Base-by-base conservation (phyloP, 2,329 filamentous ascomycete species). In the Phyllosticta paracitricarpa region DNA sequence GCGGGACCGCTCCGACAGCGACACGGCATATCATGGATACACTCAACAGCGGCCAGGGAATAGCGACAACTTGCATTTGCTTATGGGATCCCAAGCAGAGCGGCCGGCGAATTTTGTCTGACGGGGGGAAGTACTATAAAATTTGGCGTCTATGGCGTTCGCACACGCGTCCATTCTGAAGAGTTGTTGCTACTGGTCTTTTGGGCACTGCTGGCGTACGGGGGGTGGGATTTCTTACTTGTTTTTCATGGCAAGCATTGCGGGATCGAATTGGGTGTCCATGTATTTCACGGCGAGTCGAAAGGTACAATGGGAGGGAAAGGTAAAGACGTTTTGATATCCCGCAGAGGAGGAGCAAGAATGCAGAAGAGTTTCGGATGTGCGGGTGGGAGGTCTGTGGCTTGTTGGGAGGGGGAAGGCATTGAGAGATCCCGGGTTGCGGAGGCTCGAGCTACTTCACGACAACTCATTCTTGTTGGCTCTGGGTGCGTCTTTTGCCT, bases 1-100 rank as follows among this genome's bases (percentile, higher is more conserved):
- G 17, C 54, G 58, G 24, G 58, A 60, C 35, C 30, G 58, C 9
- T 53, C 58, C 8, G 58, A 60, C 4, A 56, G 53, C 25, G 58
- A 60, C 14, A 60, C 58, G n/a, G 58, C 58, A 24, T 60, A 60
- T 19, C 25, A 40, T 10, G 33, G 33, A 40, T 40, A 40, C 33
- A 40, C 33, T 7, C 33, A 7, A 17, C 33, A 7, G 14, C 33
- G 33, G 33, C 33, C 33, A 40, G 33, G 33, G 14, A 12, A 40
- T 12, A 10, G 33, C 33, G 33, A 40, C 33, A 40, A 40, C 14
- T 10, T 10, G 33, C 33, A 40, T 40, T 40, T 40, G 33, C 33
- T 40, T 3, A 40, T 10, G 10, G 33, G 33, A 40, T 40, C 33
- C 14, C 14, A 12, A 17, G 33, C 33, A 40, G 8, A 40, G 33